Conservation (phyloP, 306 rosid species). For the Sicyos baderoa region DNA sequence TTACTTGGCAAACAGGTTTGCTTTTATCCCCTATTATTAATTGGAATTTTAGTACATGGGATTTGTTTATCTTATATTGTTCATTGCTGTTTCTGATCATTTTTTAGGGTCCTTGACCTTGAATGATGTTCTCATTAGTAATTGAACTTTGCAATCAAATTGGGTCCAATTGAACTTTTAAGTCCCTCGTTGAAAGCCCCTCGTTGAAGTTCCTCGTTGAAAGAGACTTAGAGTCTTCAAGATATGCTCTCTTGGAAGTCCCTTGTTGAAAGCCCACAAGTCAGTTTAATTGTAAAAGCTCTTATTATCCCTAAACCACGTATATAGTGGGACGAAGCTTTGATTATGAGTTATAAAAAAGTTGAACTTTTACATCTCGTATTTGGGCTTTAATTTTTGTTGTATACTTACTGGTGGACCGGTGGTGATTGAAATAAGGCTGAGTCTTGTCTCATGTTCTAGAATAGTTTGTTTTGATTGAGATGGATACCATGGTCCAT, state of each 20-base stretch:
- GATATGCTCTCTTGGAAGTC: too few relatives aligned
- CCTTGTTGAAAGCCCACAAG: too few relatives aligned
- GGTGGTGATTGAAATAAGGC: not conserved
- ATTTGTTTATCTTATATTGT: not conserved
- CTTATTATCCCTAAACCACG: too few relatives aligned
- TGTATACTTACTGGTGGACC: not conserved
- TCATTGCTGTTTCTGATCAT: not conserved
- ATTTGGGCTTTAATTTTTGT: not conserved
- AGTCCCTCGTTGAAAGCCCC: too few relatives aligned
- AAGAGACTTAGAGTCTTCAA: too few relatives aligned
- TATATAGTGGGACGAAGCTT: too few relatives aligned
- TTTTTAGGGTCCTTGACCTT: not conserved
- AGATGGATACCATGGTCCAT: conserved; percentile 6
- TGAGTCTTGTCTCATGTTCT: not conserved
- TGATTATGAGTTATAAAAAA: too few relatives aligned
- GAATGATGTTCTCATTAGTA: not conserved
- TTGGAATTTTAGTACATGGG: not conserved
- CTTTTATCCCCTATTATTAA: not conserved
- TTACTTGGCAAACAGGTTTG: conserved; percentile 83
- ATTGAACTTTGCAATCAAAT: too few relatives aligned
- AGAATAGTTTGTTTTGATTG: not conserved
- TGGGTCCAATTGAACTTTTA: too few relatives aligned
- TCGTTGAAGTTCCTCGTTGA: too few relatives aligned
- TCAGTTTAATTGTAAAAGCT: too few relatives aligned
- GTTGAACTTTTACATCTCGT: not conserved